Evolutionary conservation across 768 basidiomycete genomes (phyloP), one percentile per base, ranked within the genome.

Genomic region (Collybia mongolica): DNA sequence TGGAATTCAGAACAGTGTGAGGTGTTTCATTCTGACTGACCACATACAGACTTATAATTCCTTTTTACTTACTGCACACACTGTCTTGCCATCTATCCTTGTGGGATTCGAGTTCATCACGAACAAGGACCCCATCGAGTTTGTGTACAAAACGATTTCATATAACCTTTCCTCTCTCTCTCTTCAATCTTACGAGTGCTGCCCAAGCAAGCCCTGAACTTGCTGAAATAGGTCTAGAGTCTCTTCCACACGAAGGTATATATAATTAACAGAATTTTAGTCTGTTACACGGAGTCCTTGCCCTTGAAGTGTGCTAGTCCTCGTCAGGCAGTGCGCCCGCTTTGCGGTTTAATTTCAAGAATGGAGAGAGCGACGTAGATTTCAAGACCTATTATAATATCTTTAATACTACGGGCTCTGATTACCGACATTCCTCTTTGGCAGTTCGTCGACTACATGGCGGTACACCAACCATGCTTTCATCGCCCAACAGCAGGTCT

Each of bases 131-230:
- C 77, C 83, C 0, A 57, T 83, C 49, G 83, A 84, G 61, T 60
- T 92, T 37, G 65, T 73, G 20, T 79, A 85, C 55, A 71, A 80
- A 26, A 81, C 81, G 8, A 73, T 84, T 44, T 76, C 87, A 0
- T 91, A 90, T 72, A 90, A 90, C 88, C 88, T 0, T 86, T 90
- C 70, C 51, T 89, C 26, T 84, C 84, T 84, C 84, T 7, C 65
- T 91, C 39, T 90, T 91, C 72, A 86, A 88, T 65, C 83, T 91
- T 81, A 88, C 85, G 0, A 75, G 80, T 2, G 74, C 77, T 20
- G 76, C 77, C 8, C 61, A 73, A 15, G 66, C 71, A 39, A 73
- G 79, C 48, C 77, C 80, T 0, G 59, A 79, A 53, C 73, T 88
- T 2, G 77, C 81, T 29, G 77, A 77, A 11, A 78, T 88, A 54